phyloP scores from a whole-genome alignment of 176 grass and related monocot genomes.

The Dendrocalamus sinicus region DNA sequence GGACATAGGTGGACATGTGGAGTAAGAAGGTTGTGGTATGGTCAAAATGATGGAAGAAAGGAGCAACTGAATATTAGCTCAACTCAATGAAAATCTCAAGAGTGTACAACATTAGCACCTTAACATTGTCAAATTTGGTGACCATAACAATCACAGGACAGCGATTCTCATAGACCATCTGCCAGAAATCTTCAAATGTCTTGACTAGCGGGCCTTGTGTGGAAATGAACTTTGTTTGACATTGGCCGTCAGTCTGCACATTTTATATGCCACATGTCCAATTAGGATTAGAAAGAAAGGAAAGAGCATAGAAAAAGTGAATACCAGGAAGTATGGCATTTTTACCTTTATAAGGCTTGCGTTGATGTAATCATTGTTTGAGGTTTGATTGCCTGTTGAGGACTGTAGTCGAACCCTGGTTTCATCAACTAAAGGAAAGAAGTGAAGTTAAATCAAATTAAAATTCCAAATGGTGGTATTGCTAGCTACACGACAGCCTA shows the following conservation, averaged over 20 bases:
- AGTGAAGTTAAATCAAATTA: conserved; percentile 28
- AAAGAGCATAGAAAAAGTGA: background rate
- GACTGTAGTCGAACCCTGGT: conserved; percentile 54
- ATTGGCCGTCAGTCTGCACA: conserved; percentile 31
- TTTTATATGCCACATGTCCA: conserved; percentile 23
- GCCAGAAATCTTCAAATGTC: conserved; percentile 90
- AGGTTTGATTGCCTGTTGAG: conserved; percentile 29
- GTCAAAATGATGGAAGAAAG: background rate
- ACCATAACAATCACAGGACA: conserved; percentile 95
- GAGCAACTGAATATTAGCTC: background rate
- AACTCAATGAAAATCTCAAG: conserved; percentile 31
- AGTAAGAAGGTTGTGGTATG: conserved; percentile 9
- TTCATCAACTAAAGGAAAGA: conserved; percentile 58
- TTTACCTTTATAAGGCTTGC: conserved; percentile 83
- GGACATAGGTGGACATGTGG: background rate
- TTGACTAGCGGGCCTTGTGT: conserved; percentile 81
- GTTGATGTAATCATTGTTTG: conserved; percentile 76
- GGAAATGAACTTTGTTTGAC: conserved; percentile 73
- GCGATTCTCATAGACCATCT: conserved; percentile 82
- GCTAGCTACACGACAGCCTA: conserved; percentile 10
- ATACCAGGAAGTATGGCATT: background rate
- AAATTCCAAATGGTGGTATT: background rate
- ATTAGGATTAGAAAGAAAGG: conserved; percentile 12
- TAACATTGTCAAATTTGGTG: conserved; percentile 65
- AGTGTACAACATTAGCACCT: conserved; percentile 52